Base-by-base conservation (phyloP, 164 flowering plant genomes). In the Annona cherimola region DNA sequence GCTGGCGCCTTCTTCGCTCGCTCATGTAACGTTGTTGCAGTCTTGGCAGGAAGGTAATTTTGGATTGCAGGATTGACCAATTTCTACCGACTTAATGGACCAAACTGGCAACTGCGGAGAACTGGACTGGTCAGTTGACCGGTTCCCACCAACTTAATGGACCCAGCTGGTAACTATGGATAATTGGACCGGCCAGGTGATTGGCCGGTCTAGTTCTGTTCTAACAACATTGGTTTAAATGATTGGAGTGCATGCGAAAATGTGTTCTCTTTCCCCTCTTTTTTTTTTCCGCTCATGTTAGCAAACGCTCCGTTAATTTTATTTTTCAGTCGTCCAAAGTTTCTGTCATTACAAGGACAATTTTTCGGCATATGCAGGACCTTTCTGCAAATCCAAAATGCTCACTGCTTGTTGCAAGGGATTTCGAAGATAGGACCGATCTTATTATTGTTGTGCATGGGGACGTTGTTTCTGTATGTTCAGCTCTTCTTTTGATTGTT, bases 341-440 rank as follows among this genome's bases (percentile, higher is more conserved):
- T 8, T 16, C 57, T 50, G 57, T 50, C 0, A 16, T 50, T 50
- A 50, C 14, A 16, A 8, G 57, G 14, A 6, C 14, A 50, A 50
- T 50, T 50, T 50, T 16, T 50, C 0, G 57, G 57, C 14, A 16
- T 76, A 3, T 71, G 69, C 86, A 92, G 96, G 95, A 90, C 83
- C 86, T 92, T 64, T 61, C 83, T 45, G 90, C 87, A 64, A 86
- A 86, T 84, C 84, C 94, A 4, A 88, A 84, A 76, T 95, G 99
- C 82, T 92, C 96, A 65, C 78, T 95, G 79, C 90, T 91, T 77
- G 93, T 92, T 11, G 84, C 99, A 73, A 92, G 74, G 83, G 99
- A 92, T 79, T 90, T 92, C 18, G 97, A 91, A 61, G 99, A 92
- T 75, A 83, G 88, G 83, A 87, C 94, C 67, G 97, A 89, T 80